Base-by-base conservation (phyloP, 1,284 basidiomycete species). In the Leccinum solheimii region DNA sequence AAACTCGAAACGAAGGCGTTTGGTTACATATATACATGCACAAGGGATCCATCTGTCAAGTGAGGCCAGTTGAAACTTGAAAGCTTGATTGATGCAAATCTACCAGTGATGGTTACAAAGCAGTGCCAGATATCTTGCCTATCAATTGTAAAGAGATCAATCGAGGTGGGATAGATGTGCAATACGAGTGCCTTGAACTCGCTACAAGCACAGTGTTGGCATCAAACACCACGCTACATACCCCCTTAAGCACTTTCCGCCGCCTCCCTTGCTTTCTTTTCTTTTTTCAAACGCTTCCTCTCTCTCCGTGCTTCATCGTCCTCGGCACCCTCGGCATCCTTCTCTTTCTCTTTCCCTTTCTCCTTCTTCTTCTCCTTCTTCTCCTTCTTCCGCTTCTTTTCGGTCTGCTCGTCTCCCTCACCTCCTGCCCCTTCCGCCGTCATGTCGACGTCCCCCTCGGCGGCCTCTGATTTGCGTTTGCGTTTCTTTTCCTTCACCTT, bases 401-500 rank as follows among this genome's bases (percentile, higher is more conserved):
- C 83, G 5, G 77, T 77, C 63, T 78, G 77, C 23, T 83, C 84
- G 10, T 73, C 79, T 9, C 72, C 77, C 14, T 73, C 79, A 14
- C 69, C 78, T 23, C 68, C 76, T 43, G 62, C 64, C 13, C 69
- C 76, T n/a, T 71, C 75, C 16, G 70, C 74, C 0, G 69, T 74
- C 74, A 82, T 80, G 8, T 82, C 79, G 2, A 71, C 73, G 45
- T 77, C 78, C 3, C 63, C 72, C 55, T 81, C 82, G 13, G 77
- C 71, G 27, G 74, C 80, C 72, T 91, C 88, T 13, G 87, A 86
- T 71, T 90, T 88, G 43, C 86, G 83, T 72, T 90, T 91, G 53
- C 87, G 82, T 70, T 91, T 91, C 76, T 90, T 92, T 72, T 89
- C 87, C 72, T 88, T 86, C 63, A 83, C 77, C 63, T 77, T 74